Evolutionary conservation across 2,329 filamentous ascomycete species (phyloP), one percentile per base, ranked within the genome.

Genomic region (Thielaviopsis musarum): DNA sequence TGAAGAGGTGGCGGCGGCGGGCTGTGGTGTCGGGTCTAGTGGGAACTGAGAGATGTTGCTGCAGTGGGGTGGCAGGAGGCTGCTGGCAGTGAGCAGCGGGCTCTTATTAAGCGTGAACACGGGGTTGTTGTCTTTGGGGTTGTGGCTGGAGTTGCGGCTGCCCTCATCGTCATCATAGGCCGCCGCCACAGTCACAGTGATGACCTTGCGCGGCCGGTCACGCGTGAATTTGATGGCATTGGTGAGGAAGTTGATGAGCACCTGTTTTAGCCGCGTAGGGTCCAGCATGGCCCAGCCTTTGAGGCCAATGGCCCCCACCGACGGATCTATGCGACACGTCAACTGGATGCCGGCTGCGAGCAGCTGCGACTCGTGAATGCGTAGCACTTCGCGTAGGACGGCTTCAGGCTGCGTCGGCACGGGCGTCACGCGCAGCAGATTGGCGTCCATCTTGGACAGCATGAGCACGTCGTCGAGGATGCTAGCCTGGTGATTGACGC

Each of bases 351-450:
- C 81, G 61, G 87, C 84, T 7, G 83, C 83, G 53, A 81, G 76
- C 15, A 91, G 71, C 67, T 91, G 87, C 9, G 84, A 77, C 69
- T 90, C 85, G 65, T 90, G 89, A 82, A 91, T 88, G 68, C 87
- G 88, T 52, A 88, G 70, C 1, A 84, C 84, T 38, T 81, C 75
- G 63, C 85, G 79, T 1, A 88, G 82, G 7, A 88, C 80, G 24
- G 80, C 77, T 41, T 87, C 70, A 0, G 85, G 85, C 65, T 87
- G 83, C 1, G 83, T 80, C 61, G 85, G 79, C 4, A 87, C 78
- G 0, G 85, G 85, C 1, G 84, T 85, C 1, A 88, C 84, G 45
- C 84, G 76, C 1, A 89, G 72, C 52, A 88, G 75, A 55, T 83
- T 83, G 1, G 83, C 86, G 66, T 88, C 85, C 15, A 88, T 75